phyloP scores from a whole-genome alignment of 768 basidiomycete genomes.

The Leccinum longicurvipes region DNA sequence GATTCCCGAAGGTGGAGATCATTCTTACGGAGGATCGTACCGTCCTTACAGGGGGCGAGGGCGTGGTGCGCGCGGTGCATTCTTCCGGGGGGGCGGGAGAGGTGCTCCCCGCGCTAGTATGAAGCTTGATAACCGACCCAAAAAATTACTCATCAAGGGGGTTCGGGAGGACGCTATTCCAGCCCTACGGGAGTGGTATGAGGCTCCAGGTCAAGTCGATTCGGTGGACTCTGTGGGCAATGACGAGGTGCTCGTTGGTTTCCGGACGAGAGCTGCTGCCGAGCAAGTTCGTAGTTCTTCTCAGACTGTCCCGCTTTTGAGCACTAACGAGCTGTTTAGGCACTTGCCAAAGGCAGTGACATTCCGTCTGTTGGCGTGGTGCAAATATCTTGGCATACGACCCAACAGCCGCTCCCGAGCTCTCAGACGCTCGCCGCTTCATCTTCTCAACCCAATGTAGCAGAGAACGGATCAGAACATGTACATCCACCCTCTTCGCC shows the following conservation, averaged over 20 bases:
- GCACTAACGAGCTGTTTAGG: conserved; percentile 40
- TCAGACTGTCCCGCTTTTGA: background rate
- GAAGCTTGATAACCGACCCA: conserved; percentile 89
- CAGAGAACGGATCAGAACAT: conserved; percentile 25
- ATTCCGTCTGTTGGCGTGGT: conserved; percentile 66
- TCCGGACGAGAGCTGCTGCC: conserved; percentile 68
- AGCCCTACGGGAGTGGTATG: conserved; percentile 78
- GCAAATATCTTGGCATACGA: conserved; percentile 64
- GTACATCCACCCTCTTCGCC: conserved; percentile 20
- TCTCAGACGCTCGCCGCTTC: conserved; percentile 18
- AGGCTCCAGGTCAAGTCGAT: conserved; percentile 72
- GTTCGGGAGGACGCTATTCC: conserved; percentile 52
- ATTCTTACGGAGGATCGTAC: conserved; percentile 39
- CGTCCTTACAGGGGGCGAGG: conserved; percentile 69
- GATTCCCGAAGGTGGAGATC: conserved; percentile 47
- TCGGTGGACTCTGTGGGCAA: conserved; percentile 51
- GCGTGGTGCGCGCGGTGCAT: conserved; percentile 55
- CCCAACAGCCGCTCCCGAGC: conserved; percentile 23
- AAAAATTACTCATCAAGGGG: conserved; percentile 73
- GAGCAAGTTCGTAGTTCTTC: conserved; percentile 58
- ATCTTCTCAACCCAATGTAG: conserved; percentile 20
- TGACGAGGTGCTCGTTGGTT: conserved; percentile 62
- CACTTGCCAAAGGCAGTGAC: conserved; percentile 65
- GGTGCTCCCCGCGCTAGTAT: conserved; percentile 72
- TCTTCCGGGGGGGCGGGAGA: conserved; percentile 57